A percentile compares a stretch with the other conserved stretches of the same genome.
Evolutionary conservation across 2,329 filamentous ascomycete genomes (phyloP).

Genomic region (Colletotrichum siamense): DNA sequence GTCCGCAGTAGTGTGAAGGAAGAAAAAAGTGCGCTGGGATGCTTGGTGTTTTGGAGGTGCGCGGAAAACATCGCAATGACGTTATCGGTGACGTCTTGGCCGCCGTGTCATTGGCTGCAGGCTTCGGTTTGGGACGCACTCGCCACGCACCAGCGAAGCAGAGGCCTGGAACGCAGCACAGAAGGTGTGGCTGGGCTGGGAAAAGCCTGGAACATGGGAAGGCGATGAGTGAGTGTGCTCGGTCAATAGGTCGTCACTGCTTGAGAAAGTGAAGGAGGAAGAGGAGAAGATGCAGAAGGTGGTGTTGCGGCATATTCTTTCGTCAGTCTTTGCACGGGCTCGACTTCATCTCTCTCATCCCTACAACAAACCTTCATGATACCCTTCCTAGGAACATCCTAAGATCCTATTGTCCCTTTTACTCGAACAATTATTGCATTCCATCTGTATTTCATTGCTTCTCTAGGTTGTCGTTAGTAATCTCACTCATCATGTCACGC

Average conservation of each 20-base stretch:
- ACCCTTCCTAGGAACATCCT: neutral
- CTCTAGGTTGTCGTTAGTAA: slow-evolving; percentile 16
- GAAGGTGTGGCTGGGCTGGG: slow-evolving; percentile 21
- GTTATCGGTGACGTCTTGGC: slow-evolving; percentile 22
- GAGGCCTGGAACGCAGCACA: neutral
- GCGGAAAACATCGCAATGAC: slow-evolving; percentile 2
- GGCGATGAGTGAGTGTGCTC: slow-evolving; percentile 3
- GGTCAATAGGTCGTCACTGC: slow-evolving; percentile 13
- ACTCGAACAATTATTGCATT: neutral
- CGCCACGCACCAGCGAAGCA: slow-evolving; percentile 14
- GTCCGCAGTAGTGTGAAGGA: neutral
- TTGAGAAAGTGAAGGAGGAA: neutral
- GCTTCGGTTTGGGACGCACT: neutral
- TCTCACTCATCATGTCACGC: slow-evolving; percentile 37
- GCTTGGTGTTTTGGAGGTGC: neutral
- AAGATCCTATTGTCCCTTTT: neutral
- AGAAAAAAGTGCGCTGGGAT: neutral
- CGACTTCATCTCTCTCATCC: neutral
- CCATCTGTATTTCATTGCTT: neutral
- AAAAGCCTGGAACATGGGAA: slow-evolving; percentile 15
- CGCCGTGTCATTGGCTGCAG: slow-evolving; percentile 9
- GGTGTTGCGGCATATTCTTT: neutral
- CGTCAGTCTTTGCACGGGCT: neutral
- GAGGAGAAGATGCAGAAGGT: neutral
- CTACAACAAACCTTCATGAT: neutral